Conservation (phyloP, 768 basidiomycete genomes). For the Roridomyces roridus region DNA sequence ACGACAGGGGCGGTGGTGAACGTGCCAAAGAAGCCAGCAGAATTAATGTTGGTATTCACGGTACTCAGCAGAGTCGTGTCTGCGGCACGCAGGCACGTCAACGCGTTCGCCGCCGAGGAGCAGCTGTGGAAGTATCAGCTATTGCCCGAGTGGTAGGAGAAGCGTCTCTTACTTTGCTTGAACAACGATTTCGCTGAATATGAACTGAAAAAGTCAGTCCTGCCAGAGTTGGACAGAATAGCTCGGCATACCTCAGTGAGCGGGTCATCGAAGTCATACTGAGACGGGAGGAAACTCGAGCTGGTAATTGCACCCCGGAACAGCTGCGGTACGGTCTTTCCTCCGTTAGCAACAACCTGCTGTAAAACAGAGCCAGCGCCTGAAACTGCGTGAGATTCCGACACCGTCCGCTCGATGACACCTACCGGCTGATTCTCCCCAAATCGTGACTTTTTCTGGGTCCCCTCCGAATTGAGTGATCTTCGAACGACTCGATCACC, state of each 20-base stretch:
- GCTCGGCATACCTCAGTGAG: constrained; percentile 23
- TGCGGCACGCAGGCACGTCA: constrained; percentile 27
- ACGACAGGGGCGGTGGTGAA: constrained; percentile 40
- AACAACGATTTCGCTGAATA: constrained; percentile 28
- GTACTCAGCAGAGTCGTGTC: constrained; percentile 29
- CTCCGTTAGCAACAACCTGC: constrained; percentile 39
- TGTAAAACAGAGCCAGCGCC: constrained; percentile 43
- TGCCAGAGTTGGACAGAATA: not conserved
- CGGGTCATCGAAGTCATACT: constrained; percentile 38
- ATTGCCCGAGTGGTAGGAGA: not conserved
- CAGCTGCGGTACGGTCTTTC: constrained; percentile 37
- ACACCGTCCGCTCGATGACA: not conserved
- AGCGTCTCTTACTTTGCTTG: constrained; percentile 24
- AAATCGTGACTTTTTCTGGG: too few species aligned
- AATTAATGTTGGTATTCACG: constrained; percentile 33
- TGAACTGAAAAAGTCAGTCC: constrained; percentile 10
- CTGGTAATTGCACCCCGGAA: constrained; percentile 40
- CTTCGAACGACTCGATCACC: too few species aligned
- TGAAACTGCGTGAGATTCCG: not conserved
- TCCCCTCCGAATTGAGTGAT: too few species aligned
- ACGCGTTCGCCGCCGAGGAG: constrained; percentile 13
- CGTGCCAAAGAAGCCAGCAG: constrained; percentile 35
- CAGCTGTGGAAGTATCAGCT: constrained; percentile 24
- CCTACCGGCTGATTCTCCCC: too few species aligned
- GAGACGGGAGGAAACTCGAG: constrained; percentile 36